phyloP scores from a whole-genome alignment of 495 filamentous ascomycete species.

The Talaromyces liani region DNA sequence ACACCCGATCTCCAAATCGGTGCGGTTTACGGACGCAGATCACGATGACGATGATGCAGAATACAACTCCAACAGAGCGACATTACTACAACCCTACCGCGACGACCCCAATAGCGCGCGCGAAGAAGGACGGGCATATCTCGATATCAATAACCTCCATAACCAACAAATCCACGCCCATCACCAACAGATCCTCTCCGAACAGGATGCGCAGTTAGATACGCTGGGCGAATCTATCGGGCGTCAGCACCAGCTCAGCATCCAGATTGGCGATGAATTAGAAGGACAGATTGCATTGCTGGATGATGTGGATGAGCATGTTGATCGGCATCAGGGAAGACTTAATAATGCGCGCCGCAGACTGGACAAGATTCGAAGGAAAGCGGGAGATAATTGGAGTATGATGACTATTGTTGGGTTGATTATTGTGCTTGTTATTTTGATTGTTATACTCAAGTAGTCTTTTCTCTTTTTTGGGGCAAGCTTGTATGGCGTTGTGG shows the following conservation, averaged over 20 bases:
- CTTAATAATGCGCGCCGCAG: constrained; percentile 66
- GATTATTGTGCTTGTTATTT: constrained; percentile 67
- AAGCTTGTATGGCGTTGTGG: constrained; percentile 9
- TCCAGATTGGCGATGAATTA: constrained; percentile 94
- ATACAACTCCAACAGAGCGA: constrained; percentile 44
- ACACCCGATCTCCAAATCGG: constrained; percentile 59
- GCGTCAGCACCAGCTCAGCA: constrained; percentile 87
- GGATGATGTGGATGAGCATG: constrained; percentile 76
- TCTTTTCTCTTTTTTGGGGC: constrained; percentile 3
- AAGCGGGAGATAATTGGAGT: constrained; percentile 73
- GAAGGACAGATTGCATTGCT: constrained; percentile 83
- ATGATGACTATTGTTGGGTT: constrained; percentile 68
- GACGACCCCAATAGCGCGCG: constrained; percentile 47
- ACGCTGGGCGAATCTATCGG: constrained; percentile 74
- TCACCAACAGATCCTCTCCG: constrained; percentile 66
- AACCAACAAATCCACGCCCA: constrained; percentile 87
- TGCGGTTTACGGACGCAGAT: constrained; percentile 79
- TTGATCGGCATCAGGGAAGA: constrained; percentile 71
- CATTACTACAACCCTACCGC: constrained; percentile 59
- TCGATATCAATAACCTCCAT: constrained; percentile 58
- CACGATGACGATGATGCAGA: constrained; percentile 32
- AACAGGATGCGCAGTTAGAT: constrained; percentile 94
- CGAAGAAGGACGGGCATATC: constrained; percentile 25
- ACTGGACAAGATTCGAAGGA: constrained; percentile 59
- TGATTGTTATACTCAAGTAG: constrained; percentile 74